These are phyloP conservation scores for Silene coronaria DNA, from an alignment of 179 eudicot species.

Conservation along the genomic window DNA sequence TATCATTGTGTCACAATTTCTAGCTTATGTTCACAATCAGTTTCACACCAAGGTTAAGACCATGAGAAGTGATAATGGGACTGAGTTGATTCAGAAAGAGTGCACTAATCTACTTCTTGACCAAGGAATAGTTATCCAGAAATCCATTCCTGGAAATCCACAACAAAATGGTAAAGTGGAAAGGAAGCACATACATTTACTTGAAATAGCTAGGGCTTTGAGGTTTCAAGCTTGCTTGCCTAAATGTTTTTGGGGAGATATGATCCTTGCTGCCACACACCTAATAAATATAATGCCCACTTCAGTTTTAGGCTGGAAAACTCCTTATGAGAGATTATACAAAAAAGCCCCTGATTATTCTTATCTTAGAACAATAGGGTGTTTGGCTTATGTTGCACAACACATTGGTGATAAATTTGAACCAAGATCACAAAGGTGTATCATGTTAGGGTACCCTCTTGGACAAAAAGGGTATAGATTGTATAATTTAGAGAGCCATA, in stretches of 20 bases:
- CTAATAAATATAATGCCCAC: background rate
- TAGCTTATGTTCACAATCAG: too few species aligned
- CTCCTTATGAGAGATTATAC: background rate
- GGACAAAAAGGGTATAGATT: background rate
- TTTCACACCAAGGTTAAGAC: background rate
- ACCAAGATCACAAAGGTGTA: background rate
- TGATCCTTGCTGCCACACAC: background rate
- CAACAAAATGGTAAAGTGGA: background rate
- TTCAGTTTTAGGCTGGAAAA: background rate
- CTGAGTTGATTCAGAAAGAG: background rate
- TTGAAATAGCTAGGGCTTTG: background rate
- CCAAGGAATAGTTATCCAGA: background rate
- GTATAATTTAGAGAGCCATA: background rate
- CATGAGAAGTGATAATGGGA: background rate
- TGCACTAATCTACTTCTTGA: background rate
- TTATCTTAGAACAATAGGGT: too few species aligned
- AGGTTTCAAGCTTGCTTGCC: background rate
- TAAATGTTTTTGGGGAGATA: background rate
- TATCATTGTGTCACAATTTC: background rate
- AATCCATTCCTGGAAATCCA: background rate
- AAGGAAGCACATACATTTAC: background rate
- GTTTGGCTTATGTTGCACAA: too few species aligned
- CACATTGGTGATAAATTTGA: background rate
- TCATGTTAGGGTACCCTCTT: background rate
- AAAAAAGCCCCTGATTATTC: background rate